Evolutionary conservation across 2,329 filamentous ascomycete genomes (phyloP).

Genomic region (Trichophyton schoenleinii): DNA sequence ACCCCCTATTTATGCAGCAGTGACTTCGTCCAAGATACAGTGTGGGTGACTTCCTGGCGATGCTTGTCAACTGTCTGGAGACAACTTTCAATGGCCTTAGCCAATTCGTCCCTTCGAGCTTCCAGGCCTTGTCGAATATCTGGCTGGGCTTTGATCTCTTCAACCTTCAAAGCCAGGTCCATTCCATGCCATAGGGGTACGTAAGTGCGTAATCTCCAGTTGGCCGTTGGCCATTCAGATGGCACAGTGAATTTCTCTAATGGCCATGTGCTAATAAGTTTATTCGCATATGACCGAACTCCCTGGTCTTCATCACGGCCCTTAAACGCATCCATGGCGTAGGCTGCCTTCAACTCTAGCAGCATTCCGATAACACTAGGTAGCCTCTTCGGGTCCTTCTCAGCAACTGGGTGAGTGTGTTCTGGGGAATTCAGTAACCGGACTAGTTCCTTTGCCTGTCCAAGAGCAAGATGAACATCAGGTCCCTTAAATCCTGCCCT

Average conservation of each 20-base stretch:
- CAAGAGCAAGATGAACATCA: constrained; percentile 20
- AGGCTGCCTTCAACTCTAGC: constrained; percentile 35
- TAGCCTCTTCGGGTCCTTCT: constrained; percentile 26
- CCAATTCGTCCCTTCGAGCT: constrained; percentile 32
- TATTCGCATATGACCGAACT: constrained; percentile 30
- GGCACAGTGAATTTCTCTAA: constrained; percentile 18
- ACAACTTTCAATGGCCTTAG: constrained; percentile 40
- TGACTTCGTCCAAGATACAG: not conserved
- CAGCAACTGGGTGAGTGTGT: constrained; percentile 17
- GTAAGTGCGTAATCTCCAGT: constrained; percentile 21
- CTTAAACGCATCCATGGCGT: constrained; percentile 25
- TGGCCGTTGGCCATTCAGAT: constrained; percentile 16
- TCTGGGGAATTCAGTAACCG: constrained; percentile 26
- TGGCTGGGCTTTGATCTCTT: constrained; percentile 19
- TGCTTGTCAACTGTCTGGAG: constrained; percentile 7
- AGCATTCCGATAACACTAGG: constrained; percentile 33
- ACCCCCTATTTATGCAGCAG: not conserved
- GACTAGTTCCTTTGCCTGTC: constrained; percentile 24
- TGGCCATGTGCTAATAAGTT: constrained; percentile 25
- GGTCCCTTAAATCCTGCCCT: constrained; percentile 24
- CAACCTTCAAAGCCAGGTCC: constrained; percentile 26
- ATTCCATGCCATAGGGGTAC: constrained; percentile 33
- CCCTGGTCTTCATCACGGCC: constrained; percentile 31
- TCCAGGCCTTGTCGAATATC: constrained; percentile 18
- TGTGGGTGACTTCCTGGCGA: not conserved